phyloP scores from a whole-genome alignment of 305 asterid species.

The Fraxinus paxiana region DNA sequence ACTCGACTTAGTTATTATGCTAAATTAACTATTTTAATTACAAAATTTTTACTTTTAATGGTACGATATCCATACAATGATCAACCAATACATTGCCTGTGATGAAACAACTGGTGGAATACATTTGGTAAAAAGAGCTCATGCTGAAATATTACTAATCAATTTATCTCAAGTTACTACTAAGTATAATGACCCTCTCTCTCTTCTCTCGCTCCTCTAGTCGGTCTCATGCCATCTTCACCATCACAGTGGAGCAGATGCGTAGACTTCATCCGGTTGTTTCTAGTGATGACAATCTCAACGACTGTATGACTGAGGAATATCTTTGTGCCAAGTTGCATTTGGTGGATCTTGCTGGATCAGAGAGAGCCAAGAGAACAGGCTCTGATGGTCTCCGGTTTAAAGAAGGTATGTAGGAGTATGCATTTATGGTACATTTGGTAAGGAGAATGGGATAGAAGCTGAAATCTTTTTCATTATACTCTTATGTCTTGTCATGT shows the following conservation, averaged over 20 bases:
- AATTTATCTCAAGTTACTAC: neutral
- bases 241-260: conserved; percentile 94
- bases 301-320: conserved; percentile 75
- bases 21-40: neutral
- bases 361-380: conserved; percentile 97
- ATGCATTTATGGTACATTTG: conserved; percentile 5
- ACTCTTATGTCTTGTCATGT: neutral
- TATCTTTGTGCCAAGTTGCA: conserved; percentile 98
- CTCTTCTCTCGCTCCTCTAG: conserved; percentile 36
- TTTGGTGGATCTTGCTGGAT: conserved; percentile 99
- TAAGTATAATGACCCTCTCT: neutral
- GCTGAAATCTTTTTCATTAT: neutral
- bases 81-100: neutral
- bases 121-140: neutral
- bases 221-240: conserved; percentile 97
- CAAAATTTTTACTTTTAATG: neutral
- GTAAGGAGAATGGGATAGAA: neutral
- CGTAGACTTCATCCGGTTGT: conserved; percentile 44
- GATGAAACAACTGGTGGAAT: neutral
- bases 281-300: conserved; percentile 44
- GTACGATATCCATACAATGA: neutral
- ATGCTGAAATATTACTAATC: neutral
- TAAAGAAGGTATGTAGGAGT: conserved; percentile 66
- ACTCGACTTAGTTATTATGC: neutral
- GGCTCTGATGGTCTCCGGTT: conserved; percentile 98